Evolutionary conservation across 2,329 filamentous ascomycete species (phyloP), one percentile per base, ranked within the genome.

Genomic region (Aspergillus sp.): DNA sequence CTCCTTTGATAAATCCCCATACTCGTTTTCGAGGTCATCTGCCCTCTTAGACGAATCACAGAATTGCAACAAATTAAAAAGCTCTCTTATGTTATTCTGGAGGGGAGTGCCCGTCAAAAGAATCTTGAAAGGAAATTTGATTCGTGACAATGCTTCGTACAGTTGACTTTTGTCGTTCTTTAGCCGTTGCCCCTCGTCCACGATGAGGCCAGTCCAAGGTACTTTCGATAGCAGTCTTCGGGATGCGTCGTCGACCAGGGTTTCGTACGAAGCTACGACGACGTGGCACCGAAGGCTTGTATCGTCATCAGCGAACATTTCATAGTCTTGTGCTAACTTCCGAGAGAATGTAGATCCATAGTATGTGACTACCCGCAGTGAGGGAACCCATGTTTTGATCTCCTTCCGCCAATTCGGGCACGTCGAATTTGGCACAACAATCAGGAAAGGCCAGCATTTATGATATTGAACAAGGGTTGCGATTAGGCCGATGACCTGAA

Each of bases 331-430:
- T 0, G 91, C 89, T 61, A 96, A 84, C 39, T 90, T 86, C 66
- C 95, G 90, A 15, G 92, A 83, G 52, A 84, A 83, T 54, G 83
- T 84, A 15, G 89, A 89, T 49, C 95, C 95, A 73, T 96, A 96
- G 73, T 95, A 98, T 0, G 92, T 89, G n/a, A 97, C 92, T 6
- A 96, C 92, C 44, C 92, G 87, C 38, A 98, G 79, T 6, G 86
- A 86, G 1, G 94, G 94, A 0, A 90, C 88, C 94, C 94, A 99
- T 66, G 90, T 88, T 78, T 96, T 96, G 75, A 98, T 92, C 73
- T 99, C 95, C 52, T 94, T 88, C 5, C 94, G 90, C 94, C 95
- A 99, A 73, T 99, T 99, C n/a, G 92, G 87, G 74, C 92, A 96
- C 0, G 95, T 99, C 0, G 94, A 89, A 71, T 98, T 98, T 0